Base-by-base conservation (phyloP, 2,329 filamentous ascomycete species). In the Aschersonia sp. region DNA sequence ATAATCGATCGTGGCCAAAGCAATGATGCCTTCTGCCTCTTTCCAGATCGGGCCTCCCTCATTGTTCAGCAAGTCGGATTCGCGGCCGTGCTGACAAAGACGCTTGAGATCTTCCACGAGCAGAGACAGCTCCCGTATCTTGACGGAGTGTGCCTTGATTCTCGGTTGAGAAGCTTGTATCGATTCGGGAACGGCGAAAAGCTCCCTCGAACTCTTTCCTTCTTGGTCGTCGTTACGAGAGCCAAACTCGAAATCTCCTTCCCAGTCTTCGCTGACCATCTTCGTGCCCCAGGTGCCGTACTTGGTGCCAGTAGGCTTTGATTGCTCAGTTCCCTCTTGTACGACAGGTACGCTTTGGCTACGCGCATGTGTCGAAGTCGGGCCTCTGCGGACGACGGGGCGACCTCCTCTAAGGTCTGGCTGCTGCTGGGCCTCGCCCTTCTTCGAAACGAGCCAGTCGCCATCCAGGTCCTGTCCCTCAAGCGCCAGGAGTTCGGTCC, bases 1-100 rank as follows among this genome's bases (percentile, higher is more conserved):
- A 44, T 75, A 71, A 51, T 83, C 79, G 1, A 80, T 79, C 1
- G 79, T 82, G 43, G 86, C 87, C n/a, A 94, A 68, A 35, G 85
- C 83, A 59, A 94, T 92, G 64, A 94, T 89, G 11, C 84, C 85
- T 60, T 92, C 84, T 1, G 87, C 86, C 60, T 92, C 85, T 55
- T 80, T 78, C 84, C 85, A 94, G 44, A 85, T 69, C 10, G 68
- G 66, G 10, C 72, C 71, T 29, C 79, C 73, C 5, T 72, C 59
- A 6, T 83, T 83, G 50, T 74, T 66, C 1, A 77, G 63, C 58
- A 90, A 74, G 41, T 79, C 73, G 58, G 87, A 74, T 43, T 81
- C 75, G 14, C 77, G 75, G 5, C 81, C 86, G 40, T 84, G 77
- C 10, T 81, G 73, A 50, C 82, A 82, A 11, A 92, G 68, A 49